Evolutionary conservation across 108 stramenopile species (phyloP), one percentile per base, ranked within the genome.

Genomic region (Cylindrotheca fusiformis): DNA sequence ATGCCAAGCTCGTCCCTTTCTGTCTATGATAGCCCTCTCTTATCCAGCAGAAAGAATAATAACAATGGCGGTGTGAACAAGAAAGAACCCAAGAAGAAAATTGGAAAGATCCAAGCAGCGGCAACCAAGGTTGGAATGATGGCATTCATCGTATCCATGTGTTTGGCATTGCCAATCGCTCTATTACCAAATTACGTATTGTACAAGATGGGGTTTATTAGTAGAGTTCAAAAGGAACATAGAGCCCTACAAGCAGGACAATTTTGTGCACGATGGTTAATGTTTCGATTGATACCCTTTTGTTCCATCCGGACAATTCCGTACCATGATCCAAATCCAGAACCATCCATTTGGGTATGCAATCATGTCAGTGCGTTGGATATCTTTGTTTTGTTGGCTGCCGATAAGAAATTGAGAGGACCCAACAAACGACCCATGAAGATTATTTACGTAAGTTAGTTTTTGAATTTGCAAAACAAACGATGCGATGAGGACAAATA

Each of bases 241-340:
- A 32, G 53, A 48, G 80, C 87, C 2, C 67, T 94, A 17, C 53
- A 65, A 18, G 71, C 76, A 1, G 86, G 76, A 5, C 79, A 85
- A 63, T 88, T 87, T 58, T 90, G 88, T 63, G 78, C 80, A 55
- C 80, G 93, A 32, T 91, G 86, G 90, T 52, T 91, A 33, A 65
- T 94, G 59, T n/a, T n/a, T n/a, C 59, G 86, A 48, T 6, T 90
- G n/a, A 83, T 91, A 56, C 93, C 90, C 8, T 94, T 94, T 75
- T 81, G 86, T 29, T 66, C 61, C 1, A 58, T 87, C 14, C 30
- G 66, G 72, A 83, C 17, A 31, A 71, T 10, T 65, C 69, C 24
- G 56, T 77, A 32, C 28, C 18, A 31, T 48, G 32, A 31, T 48
- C 48, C 23, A 27, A 59, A 71, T 57, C 80, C 85, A 4, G 71